Conservation (phyloP, 2,329 filamentous ascomycete species). For the Bipolaris bicolor region DNA sequence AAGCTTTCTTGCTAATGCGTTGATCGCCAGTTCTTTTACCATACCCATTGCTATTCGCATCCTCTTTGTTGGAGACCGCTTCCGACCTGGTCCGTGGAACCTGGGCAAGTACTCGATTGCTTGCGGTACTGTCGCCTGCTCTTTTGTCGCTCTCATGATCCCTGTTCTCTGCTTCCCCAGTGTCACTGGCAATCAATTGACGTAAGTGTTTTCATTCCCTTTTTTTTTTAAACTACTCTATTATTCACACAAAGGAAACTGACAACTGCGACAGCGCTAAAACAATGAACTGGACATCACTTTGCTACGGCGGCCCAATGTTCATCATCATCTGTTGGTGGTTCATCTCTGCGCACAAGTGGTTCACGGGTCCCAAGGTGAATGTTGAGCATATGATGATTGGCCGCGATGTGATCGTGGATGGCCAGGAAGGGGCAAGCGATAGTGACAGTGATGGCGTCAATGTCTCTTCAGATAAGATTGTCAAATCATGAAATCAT, state of each 20-base stretch:
- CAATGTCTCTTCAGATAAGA: constrained; percentile 4
- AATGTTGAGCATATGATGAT: constrained; percentile 66
- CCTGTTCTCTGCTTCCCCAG: constrained; percentile 71
- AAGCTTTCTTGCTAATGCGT: not conserved
- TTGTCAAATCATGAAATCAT: constrained; percentile 6
- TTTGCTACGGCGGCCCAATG: constrained; percentile 72
- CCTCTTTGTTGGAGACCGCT: constrained; percentile 66
- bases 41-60: constrained; percentile 65
- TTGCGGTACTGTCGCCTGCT: constrained; percentile 62
- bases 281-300: constrained; percentile 71
- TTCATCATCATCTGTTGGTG: constrained; percentile 66
- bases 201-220: constrained; percentile 38
- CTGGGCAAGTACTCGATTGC: constrained; percentile 65
- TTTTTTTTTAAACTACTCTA: not conserved
- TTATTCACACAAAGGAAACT: constrained; percentile 5
- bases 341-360: constrained; percentile 66
- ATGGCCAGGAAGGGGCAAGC: constrained; percentile 33
- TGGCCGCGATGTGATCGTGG: constrained; percentile 47
- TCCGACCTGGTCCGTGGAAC: constrained; percentile 72
- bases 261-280: constrained; percentile 43
- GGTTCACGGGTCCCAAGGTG: constrained; percentile 74
- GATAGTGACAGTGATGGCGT: constrained; percentile 17
- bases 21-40: constrained; percentile 53
- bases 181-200: constrained; percentile 58
- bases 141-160: constrained; percentile 70